Conservation (phyloP, 1,284 basidiomycete genomes). For the Irpex sp. region DNA sequence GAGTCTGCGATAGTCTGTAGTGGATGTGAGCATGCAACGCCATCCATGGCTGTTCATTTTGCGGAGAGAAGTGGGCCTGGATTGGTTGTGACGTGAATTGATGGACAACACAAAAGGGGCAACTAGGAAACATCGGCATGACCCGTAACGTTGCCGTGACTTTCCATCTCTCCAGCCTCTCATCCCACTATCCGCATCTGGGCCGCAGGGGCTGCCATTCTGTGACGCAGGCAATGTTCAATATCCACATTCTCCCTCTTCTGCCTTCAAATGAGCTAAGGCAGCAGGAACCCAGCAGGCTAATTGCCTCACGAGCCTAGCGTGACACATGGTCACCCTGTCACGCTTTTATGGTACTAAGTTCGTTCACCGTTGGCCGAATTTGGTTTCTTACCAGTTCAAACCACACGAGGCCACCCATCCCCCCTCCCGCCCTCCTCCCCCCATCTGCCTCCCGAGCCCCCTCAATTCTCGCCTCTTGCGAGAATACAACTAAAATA, state of each 20-base stretch:
- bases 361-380: constrained; percentile 26
- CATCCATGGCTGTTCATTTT: no score
- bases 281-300: neutral
- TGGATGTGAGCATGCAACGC: no score
- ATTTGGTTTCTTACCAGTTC: constrained; percentile 31
- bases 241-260: neutral
- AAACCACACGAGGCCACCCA: constrained; percentile 20
- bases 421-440: neutral
- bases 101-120: constrained; percentile 10
- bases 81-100: neutral
- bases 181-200: neutral
- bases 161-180: neutral
- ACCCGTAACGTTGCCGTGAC: constrained; percentile 2
- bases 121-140: constrained; percentile 13
- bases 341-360: constrained; percentile 25
- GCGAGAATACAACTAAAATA: neutral
- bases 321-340: constrained; percentile 16
- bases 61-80: no score
- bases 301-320: neutral
- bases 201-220: no score
- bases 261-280: neutral
- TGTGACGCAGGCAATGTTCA: no score
- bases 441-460: constrained; percentile 1
- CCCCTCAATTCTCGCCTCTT: constrained; percentile 1
- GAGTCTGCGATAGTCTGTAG: no score